Evolutionary conservation across 2,329 filamentous ascomycete genomes (phyloP), one percentile per base, ranked within the genome.

Genomic region (Ilyonectria mors-panacis): DNA sequence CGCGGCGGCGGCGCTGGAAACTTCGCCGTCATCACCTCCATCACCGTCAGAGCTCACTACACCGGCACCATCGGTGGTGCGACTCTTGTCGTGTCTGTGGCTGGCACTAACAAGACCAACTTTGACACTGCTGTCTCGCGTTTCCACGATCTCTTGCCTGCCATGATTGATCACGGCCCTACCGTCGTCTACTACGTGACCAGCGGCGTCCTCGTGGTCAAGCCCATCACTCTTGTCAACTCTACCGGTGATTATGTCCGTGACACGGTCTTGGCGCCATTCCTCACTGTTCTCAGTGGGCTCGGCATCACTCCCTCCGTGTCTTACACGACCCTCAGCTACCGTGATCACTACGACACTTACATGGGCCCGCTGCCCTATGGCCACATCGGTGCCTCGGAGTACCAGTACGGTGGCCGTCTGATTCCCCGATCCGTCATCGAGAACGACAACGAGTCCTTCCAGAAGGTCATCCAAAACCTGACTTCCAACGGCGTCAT

Each of bases 1-100:
- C 47, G 82, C 47, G 89, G 89, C 4, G 88, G 89, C 0, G 89
- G 90, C 2, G 86, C 84, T 10, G 87, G 88, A 17, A 90, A 84
- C 33, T 92, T 86, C 70, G 89, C 82, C 2, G 81, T 91, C 2
- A 87, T 91, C 2, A 76, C 84, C 17, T 87, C 85, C 2, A 81
- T 90, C 76, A 90, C 86, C 0, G 80, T 85, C 45, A 86, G 85
- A 67, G 82, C 85, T 1, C 82, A 89, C 74, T 78, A 81, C 0
- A 83, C 85, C 62, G 76, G 7, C 37, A 76, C 76, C 28, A 75
- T 79, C 33, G 74, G 75, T 26, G 80, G 80, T 6, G 77, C 76
- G 1, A 77, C 82, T 6, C 42, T 76, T 12, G 59, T 65, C 12
- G 17, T 76, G 4, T 63, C 65, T 0, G 42, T 65, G 0, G 47